A percentile compares a stretch with the other conserved stretches of the same genome.
Evolutionary conservation across 352 stramenopile species (phyloP).

Genomic region (Blastocystis sp.): DNA sequence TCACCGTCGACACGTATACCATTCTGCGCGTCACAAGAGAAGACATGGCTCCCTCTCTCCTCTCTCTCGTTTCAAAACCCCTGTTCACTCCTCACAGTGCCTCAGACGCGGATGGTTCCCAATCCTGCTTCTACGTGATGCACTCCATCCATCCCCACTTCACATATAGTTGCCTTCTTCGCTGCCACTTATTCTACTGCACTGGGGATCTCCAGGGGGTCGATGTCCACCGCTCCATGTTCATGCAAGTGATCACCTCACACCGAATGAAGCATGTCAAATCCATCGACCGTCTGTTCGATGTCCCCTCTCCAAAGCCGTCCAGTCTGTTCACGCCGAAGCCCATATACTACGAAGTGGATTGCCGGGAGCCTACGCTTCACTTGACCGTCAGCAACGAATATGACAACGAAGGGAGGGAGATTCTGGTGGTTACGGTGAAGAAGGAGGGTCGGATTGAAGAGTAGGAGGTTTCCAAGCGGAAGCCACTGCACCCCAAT

Average conservation of each 20-base stretch:
- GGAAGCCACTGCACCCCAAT: slow-evolving; percentile 13
- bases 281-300: background rate
- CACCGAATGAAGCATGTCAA: background rate
- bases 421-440: slow-evolving; percentile 9
- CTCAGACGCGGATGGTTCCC: background rate
- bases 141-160: background rate
- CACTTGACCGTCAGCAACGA: background rate
- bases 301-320: background rate
- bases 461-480: background rate
- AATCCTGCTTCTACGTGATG: background rate
- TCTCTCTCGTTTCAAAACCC: background rate
- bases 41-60: background rate
- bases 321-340: background rate
- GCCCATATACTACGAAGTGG: slow-evolving; percentile 23
- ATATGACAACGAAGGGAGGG: background rate
- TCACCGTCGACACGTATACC: background rate
- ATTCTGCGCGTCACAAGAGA: slow-evolving; percentile 7
- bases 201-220: background rate
- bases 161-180: background rate
- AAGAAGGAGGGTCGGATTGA: background rate
- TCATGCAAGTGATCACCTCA: background rate
- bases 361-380: background rate
- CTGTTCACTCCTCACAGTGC: background rate
- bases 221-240: background rate
- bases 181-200: background rate